These are phyloP conservation scores for Colletotrichum neosansevieriae DNA, from an alignment of 2,329 filamentous ascomycete genomes.

Conservation along the genomic window DNA sequence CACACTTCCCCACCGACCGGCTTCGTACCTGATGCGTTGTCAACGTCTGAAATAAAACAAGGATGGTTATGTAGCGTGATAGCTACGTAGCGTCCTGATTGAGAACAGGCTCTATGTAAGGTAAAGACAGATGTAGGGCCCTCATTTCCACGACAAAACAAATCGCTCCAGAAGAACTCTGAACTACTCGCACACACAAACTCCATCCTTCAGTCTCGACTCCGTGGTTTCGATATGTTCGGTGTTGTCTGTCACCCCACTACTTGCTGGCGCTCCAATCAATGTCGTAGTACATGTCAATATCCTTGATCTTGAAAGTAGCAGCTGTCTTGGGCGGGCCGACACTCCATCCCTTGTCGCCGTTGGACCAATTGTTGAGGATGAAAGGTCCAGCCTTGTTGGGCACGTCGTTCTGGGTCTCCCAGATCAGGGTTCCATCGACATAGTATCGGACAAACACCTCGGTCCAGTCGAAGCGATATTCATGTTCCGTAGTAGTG, in stretches of 20 bases:
- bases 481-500: constrained; percentile 46
- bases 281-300: constrained; percentile 47
- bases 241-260: neutral
- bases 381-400: constrained; percentile 44
- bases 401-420: constrained; percentile 45
- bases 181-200: too few species aligned
- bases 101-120: too few species aligned
- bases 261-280: constrained; percentile 1
- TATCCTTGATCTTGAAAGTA: constrained; percentile 20
- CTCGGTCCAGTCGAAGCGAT: constrained; percentile 47
- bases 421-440: constrained; percentile 44
- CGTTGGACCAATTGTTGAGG: constrained; percentile 50
- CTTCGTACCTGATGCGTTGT: too few species aligned
- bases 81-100: too few species aligned
- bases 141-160: too few species aligned
- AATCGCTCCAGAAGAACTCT: too few species aligned
- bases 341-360: constrained; percentile 46
- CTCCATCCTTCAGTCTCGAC: too few species aligned
- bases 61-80: too few species aligned
- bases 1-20: too few species aligned
- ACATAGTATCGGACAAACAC: constrained; percentile 44
- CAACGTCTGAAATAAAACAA: too few species aligned
- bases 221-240: too few species aligned
- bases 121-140: too few species aligned
- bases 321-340: constrained; percentile 45